phyloP scores from a whole-genome alignment of 495 filamentous ascomycete species.

The Amphirosellinia nigrospora region DNA sequence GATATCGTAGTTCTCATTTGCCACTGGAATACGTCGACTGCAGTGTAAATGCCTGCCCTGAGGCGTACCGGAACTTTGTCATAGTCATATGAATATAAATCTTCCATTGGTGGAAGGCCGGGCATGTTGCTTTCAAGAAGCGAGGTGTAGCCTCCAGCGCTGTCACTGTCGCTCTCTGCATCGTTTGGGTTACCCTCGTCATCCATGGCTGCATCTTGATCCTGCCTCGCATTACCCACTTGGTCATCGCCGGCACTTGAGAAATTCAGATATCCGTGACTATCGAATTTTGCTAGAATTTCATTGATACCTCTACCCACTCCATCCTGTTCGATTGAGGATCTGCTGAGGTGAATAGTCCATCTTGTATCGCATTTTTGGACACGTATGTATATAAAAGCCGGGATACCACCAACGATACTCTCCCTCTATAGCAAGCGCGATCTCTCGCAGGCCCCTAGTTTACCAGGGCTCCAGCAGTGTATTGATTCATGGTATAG shows the following conservation, averaged over 20 bases:
- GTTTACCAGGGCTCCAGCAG: slow-evolving; percentile 81
- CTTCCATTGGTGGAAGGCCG: slow-evolving; percentile 69
- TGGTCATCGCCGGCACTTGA: slow-evolving; percentile 52
- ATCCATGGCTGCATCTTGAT: slow-evolving; percentile 38
- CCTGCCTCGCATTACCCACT: slow-evolving; percentile 20
- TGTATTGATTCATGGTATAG: slow-evolving; percentile 88
- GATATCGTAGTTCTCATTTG: slow-evolving; percentile 57
- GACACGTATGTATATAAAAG: slow-evolving; percentile 58
- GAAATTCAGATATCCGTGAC: slow-evolving; percentile 71
- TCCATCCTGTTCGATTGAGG: slow-evolving; percentile 76
- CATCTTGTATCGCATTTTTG: slow-evolving; percentile 78
- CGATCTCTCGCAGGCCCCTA: slow-evolving; percentile 87
- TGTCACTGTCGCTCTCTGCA: slow-evolving; percentile 30
- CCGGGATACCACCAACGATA: slow-evolving; percentile 68
- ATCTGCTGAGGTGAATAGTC: slow-evolving; percentile 84
- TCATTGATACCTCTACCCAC: slow-evolving; percentile 77
- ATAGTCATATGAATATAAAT: slow-evolving; percentile 69
- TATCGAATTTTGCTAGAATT: slow-evolving; percentile 66
- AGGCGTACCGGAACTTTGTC: slow-evolving; percentile 55
- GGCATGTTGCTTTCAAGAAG: slow-evolving; percentile 78
- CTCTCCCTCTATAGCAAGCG: slow-evolving; percentile 72
- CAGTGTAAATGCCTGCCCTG: slow-evolving; percentile 35
- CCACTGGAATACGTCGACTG: slow-evolving; percentile 70
- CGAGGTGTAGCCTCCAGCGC: slow-evolving; percentile 51
- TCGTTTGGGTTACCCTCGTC: slow-evolving; percentile 38